A percentile compares a stretch with the other conserved stretches of the same genome.
phyloP scores from a whole-genome alignment of 192 early-diverging fungal genomes.

The Backusella mclennaniae region DNA sequence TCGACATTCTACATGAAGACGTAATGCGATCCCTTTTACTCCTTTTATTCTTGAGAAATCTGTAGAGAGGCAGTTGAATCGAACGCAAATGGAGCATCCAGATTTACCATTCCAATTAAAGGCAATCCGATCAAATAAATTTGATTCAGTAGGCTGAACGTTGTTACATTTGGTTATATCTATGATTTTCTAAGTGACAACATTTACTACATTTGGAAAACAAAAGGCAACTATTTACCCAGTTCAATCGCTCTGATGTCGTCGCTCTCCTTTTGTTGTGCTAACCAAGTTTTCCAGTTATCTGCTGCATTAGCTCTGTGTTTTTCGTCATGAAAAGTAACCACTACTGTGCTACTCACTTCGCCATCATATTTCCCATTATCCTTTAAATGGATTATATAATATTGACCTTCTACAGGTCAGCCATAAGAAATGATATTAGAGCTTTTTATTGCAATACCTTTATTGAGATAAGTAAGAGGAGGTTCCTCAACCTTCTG shows the following conservation, averaged over 20 bases:
- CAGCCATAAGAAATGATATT: background rate
- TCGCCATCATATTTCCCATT: conserved; percentile 43
- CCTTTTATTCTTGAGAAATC: conserved; percentile 82
- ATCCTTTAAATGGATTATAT: conserved; percentile 56
- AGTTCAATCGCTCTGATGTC: conserved; percentile 64
- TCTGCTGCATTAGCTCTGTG: conserved; percentile 59
- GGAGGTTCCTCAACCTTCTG: conserved; percentile 55
- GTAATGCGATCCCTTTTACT: conserved; percentile 73
- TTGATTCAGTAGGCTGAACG: conserved; percentile 51
- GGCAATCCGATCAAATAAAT: conserved; percentile 63
- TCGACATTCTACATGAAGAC: conserved; percentile 48
- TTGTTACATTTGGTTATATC: conserved; percentile 24
- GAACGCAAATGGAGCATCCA: conserved; percentile 61
- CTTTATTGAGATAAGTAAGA: conserved; percentile 74
- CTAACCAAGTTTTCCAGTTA: conserved; percentile 75
- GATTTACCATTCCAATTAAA: conserved; percentile 70
- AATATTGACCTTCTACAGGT: conserved; percentile 49
- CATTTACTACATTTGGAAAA: background rate
- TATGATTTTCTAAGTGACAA: background rate
- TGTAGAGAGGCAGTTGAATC: conserved; percentile 76
- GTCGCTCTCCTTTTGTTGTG: conserved; percentile 60
- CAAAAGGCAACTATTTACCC: conserved; percentile 29
- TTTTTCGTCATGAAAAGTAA: conserved; percentile 71
- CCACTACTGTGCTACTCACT: conserved; percentile 53
- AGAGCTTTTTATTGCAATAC: conserved; percentile 29